Conservation (phyloP, 2,329 filamentous ascomycete species). For the Metarhizium sp. region DNA sequence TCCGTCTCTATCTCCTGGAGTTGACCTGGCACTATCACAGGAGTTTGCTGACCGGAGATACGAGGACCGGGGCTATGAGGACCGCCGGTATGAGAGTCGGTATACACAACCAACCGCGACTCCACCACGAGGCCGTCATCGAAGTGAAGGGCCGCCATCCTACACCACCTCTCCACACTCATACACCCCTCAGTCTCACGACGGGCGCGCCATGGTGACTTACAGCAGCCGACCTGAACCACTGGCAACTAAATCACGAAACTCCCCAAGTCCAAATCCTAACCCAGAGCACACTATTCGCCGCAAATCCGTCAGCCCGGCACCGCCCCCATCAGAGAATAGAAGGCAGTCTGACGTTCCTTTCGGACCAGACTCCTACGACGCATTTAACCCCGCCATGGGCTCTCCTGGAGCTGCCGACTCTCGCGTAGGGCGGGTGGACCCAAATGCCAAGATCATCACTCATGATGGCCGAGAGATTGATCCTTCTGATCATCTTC, state of each 20-base stretch:
- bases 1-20: constrained; percentile 49
- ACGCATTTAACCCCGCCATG: constrained; percentile 56
- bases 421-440: constrained; percentile 29
- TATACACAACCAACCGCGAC: constrained; percentile 32
- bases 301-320: constrained; percentile 68
- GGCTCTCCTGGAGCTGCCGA: constrained; percentile 24
- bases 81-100: constrained; percentile 23
- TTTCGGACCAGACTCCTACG: constrained; percentile 69
- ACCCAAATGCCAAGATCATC: constrained; percentile 60
- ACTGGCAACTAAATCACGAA: constrained; percentile 16
- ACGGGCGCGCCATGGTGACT: constrained; percentile 29
- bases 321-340: constrained; percentile 41
- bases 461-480: constrained; percentile 67
- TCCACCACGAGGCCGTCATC: constrained; percentile 32
- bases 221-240: constrained; percentile 26
- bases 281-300: constrained; percentile 43
- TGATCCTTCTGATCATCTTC: constrained; percentile 72
- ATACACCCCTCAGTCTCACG: constrained; percentile 32
- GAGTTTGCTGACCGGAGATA: constrained; percentile 51
- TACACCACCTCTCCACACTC: constrained; percentile 19
- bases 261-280: constrained; percentile 30
- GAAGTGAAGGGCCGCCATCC: constrained; percentile 19
- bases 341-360: constrained; percentile 53
- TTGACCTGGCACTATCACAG: constrained; percentile 45
- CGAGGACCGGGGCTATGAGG: constrained; percentile 36